A percentile compares a stretch with the other conserved stretches of the same genome.
These are phyloP conservation scores for Sporothrix inflata DNA, from an alignment of 2,329 filamentous ascomycete species.

Conservation along the genomic window DNA sequence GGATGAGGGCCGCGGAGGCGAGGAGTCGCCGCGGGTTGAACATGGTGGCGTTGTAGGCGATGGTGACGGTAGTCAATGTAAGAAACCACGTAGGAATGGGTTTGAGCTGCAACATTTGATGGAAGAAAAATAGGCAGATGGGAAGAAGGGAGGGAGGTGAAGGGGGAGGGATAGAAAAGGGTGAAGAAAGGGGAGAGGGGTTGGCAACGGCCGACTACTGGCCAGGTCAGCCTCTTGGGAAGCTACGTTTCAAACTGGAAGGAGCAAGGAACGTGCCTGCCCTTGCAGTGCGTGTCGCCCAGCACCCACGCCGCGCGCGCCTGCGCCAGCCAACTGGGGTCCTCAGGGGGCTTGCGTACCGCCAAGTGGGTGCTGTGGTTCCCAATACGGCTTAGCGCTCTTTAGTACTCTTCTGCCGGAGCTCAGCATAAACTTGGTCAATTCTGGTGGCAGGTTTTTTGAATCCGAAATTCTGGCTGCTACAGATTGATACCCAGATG, in stretches of 20 bases:
- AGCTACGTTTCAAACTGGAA: slow-evolving; percentile 33
- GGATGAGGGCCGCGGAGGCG: slow-evolving; percentile 73
- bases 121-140: not conserved
- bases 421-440: not conserved
- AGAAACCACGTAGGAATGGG: slow-evolving; percentile 26
- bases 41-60: slow-evolving; percentile 54
- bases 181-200: not conserved
- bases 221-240: slow-evolving; percentile 26
- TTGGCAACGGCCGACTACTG: not conserved
- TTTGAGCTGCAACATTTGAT: slow-evolving; percentile 18
- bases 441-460: not conserved
- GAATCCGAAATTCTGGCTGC: not conserved
- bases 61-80: slow-evolving; percentile 7
- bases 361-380: not conserved
- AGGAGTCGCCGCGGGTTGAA: slow-evolving; percentile 72
- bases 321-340: not conserved
- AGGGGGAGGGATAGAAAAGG: not conserved
- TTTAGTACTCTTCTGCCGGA: not conserved
- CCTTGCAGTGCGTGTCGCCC: slow-evolving; percentile 9
- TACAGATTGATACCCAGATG: not conserved
- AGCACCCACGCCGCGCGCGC: slow-evolving; percentile 3
- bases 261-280: slow-evolving; percentile 18
- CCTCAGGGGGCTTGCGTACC: not conserved
- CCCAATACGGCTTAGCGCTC: not conserved
- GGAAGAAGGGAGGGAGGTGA: not conserved